Conservation (phyloP, 2,329 filamentous ascomycete genomes). For the Penicillium sp. region DNA sequence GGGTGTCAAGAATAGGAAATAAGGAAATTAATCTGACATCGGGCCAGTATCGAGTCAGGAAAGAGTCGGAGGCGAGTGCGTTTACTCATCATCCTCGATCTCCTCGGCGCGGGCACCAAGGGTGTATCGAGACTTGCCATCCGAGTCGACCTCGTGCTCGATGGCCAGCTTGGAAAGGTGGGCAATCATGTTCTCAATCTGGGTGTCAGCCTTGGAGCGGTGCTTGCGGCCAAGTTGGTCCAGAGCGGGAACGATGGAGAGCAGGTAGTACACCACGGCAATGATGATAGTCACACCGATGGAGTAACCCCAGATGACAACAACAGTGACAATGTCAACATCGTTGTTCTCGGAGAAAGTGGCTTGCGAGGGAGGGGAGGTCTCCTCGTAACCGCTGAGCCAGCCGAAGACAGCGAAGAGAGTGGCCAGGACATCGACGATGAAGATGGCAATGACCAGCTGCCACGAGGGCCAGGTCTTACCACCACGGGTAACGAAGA, state of each 20-base stretch:
- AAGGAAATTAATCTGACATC: constrained; percentile 21
- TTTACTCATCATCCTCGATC: constrained; percentile 44
- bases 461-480: constrained; percentile 71
- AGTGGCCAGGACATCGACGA: constrained; percentile 65
- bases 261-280: constrained; percentile 48
- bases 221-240: constrained; percentile 50
- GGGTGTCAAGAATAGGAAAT: constrained; percentile 7
- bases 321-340: constrained; percentile 53
- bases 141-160: constrained; percentile 46
- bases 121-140: constrained; percentile 43
- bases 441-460: constrained; percentile 63
- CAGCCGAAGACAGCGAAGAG: constrained; percentile 72
- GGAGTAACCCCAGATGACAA: constrained; percentile 50
- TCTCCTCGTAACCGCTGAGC: constrained; percentile 51
- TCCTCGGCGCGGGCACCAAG: constrained; percentile 40
- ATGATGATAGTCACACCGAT: constrained; percentile 50
- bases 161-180: constrained; percentile 49
- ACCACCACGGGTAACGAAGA: constrained; percentile 87
- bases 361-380: constrained; percentile 27
- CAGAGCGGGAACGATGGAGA: constrained; percentile 43
- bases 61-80: constrained; percentile 20
- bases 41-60: constrained; percentile 34
- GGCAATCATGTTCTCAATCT: constrained; percentile 50
- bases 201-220: constrained; percentile 47
- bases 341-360: constrained; percentile 46